Evolutionary conservation across 805 yeast species (phyloP).

Genomic region (Saccharomyces kudriavzevii): DNA sequence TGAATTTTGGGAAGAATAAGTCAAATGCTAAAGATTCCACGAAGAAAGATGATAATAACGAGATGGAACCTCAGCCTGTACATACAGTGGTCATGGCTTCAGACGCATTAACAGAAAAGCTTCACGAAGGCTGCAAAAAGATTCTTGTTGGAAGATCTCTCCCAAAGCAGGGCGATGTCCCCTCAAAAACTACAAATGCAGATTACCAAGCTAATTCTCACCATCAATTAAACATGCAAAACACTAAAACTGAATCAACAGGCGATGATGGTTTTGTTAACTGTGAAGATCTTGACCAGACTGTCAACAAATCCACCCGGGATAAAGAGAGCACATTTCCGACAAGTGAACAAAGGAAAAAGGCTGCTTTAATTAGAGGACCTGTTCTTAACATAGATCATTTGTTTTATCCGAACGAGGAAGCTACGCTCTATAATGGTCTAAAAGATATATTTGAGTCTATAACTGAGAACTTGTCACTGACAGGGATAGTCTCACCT

Average conservation of each 20-base stretch:
- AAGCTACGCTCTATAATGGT: conserved; percentile 48
- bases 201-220: background rate
- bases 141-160: conserved; percentile 26
- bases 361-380: conserved; percentile 68
- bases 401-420: conserved; percentile 34
- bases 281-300: background rate
- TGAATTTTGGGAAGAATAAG: conserved; percentile 6
- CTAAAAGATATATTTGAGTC: conserved; percentile 81
- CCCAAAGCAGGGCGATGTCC: background rate
- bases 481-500: conserved; percentile 82
- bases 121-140: conserved; percentile 23
- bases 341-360: conserved; percentile 63
- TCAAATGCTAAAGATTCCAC: background rate
- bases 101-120: conserved; percentile 21
- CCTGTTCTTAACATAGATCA: conserved; percentile 80
- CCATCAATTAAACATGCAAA: background rate
- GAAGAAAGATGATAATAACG: background rate
- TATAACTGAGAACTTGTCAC: conserved; percentile 61
- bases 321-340: background rate
- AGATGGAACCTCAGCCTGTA: conserved; percentile 9
- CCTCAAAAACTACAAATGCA: background rate
- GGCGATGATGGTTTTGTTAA: background rate
- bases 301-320: background rate
- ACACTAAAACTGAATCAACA: background rate
- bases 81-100: conserved; percentile 23